phyloP scores from a whole-genome alignment of 2,329 filamentous ascomycete genomes.

The Colletotrichum scovillei region DNA sequence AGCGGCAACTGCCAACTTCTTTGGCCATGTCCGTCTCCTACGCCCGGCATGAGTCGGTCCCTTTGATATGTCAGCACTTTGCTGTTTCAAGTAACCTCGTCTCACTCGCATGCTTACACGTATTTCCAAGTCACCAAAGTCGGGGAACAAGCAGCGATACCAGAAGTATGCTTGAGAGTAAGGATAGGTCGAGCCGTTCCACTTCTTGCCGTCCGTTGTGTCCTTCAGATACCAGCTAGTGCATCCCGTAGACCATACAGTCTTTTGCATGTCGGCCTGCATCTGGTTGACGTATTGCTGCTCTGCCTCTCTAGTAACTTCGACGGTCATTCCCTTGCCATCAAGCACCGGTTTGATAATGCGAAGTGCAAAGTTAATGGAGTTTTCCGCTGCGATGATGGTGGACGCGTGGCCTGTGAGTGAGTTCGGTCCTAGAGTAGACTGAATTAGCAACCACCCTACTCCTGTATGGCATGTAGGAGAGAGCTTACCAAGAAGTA shows the following conservation, averaged over 20 bases:
- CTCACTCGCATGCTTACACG: constrained; percentile 40
- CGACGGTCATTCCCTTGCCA: constrained; percentile 43
- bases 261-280: constrained; percentile 47
- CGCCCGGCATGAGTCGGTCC: not conserved
- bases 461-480: too few species aligned
- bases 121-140: constrained; percentile 46
- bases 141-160: constrained; percentile 50
- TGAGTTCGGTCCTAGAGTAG: constrained; percentile 64
- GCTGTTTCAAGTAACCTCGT: too few species aligned
- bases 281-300: constrained; percentile 44
- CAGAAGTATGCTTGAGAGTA: constrained; percentile 48
- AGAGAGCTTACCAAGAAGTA: constrained; percentile 58
- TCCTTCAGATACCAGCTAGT: constrained; percentile 50
- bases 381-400: constrained; percentile 70
- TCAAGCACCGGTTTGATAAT: constrained; percentile 63
- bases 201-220: constrained; percentile 39
- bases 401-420: constrained; percentile 71
- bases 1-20: not conserved
- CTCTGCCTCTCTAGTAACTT: constrained; percentile 50
- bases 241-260: constrained; percentile 46
- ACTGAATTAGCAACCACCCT: not conserved
- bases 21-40: not conserved
- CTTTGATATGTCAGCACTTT: not conserved
- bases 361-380: constrained; percentile 68
- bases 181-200: constrained; percentile 51